Percentiles rank a stretch among this genome's conserved stretches.
phyloP scores from a whole-genome alignment of 2,329 filamentous ascomycete species.

The Huntiella moniliformis region DNA sequence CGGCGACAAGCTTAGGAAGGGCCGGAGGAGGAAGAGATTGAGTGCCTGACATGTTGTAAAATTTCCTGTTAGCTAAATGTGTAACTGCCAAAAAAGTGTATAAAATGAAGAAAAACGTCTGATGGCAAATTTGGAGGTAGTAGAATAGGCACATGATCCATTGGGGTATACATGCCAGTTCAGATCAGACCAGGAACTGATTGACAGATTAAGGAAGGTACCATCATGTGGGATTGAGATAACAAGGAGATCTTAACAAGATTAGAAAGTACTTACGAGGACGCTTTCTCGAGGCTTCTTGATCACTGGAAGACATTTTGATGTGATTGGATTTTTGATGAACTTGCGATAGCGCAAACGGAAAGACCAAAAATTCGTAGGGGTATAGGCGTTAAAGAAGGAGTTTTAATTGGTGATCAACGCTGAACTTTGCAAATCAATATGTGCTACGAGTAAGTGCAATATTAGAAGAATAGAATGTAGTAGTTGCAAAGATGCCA shows the following conservation, averaged over 20 bases:
- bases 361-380: too few species aligned
- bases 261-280: slow-evolving; percentile 7
- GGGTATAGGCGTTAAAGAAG: too few species aligned
- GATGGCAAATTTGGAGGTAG: not conserved
- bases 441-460: too few species aligned
- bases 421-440: too few species aligned
- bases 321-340: not conserved
- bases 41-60: slow-evolving; percentile 40
- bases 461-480: too few species aligned
- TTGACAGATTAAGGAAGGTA: not conserved
- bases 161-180: not conserved
- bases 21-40: slow-evolving; percentile 87
- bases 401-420: too few species aligned
- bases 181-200: not conserved
- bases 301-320: slow-evolving; percentile 7
- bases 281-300: slow-evolving; percentile 11
- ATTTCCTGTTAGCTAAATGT: not conserved
- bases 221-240: not conserved
- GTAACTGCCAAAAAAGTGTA: not conserved
- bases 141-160: too few species aligned
- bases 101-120: not conserved
- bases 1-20: slow-evolving; percentile 79
- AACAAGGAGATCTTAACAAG: not conserved
- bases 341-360: not conserved
- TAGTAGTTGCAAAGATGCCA: too few species aligned